A percentile compares a stretch with the other conserved stretches of the same genome.
Evolutionary conservation across 164 flowering plant genomes (phyloP).

Genomic region (Tetrastigma voinierianum): DNA sequence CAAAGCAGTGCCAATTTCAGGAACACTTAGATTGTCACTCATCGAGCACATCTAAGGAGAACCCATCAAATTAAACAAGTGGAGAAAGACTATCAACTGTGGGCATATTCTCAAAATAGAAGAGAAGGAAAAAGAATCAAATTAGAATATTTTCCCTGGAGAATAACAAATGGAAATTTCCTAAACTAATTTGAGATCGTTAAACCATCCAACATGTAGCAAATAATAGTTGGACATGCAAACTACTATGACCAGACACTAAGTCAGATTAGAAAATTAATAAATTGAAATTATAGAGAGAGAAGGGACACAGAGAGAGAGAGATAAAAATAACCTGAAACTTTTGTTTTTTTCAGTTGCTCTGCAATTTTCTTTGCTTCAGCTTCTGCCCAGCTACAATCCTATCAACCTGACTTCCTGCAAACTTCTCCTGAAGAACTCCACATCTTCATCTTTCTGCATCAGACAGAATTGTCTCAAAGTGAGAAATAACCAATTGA

Average conservation of each 20-base stretch:
- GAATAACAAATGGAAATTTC: neutral
- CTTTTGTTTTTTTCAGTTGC: conserved; percentile 60
- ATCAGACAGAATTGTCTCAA: neutral
- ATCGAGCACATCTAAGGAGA: too few species aligned
- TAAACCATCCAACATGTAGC: neutral
- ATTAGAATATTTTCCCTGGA: too few species aligned
- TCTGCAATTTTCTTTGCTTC: conserved; percentile 64
- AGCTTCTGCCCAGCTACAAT: conserved; percentile 58
- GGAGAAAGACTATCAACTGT: neutral
- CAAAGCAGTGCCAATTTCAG: too few species aligned
- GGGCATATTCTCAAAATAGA: neutral
- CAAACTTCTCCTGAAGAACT: conserved; percentile 55
- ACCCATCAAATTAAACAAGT: too few species aligned
- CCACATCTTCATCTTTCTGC: conserved; percentile 80
- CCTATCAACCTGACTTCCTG: conserved; percentile 96
- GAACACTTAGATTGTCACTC: too few species aligned
- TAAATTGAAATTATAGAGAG: neutral
- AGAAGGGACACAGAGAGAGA: neutral
- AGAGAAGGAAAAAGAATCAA: neutral
- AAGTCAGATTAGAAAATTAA: neutral
- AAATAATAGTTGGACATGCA: neutral
- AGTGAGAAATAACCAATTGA: neutral
- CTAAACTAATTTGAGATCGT: neutral
- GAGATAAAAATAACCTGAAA: conserved; percentile 50
- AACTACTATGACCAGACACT: too few species aligned